Percentiles rank a stretch among this genome's conserved stretches.
Conservation (phyloP, 1,284 basidiomycete species). For the Phaffia rhodozyma region DNA sequence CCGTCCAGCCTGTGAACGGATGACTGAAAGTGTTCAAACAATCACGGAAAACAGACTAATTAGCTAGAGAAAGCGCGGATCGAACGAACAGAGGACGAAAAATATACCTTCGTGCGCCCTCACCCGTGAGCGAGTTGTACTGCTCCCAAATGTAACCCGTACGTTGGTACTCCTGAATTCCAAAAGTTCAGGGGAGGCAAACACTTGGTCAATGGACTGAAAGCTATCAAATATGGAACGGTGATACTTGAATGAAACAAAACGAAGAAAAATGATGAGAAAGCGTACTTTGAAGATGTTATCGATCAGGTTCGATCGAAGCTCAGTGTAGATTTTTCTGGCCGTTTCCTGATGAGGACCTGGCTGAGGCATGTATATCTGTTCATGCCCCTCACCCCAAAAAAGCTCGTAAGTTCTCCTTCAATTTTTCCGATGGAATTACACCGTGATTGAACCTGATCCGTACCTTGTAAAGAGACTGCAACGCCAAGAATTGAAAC, state of each 20-base stretch:
- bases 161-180: slow-evolving; percentile 63
- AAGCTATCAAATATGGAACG: background rate
- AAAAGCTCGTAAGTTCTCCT: background rate
- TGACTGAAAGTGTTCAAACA: slow-evolving; percentile 43
- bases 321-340: slow-evolving; percentile 59
- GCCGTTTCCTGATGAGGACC: slow-evolving; percentile 70
- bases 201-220: background rate
- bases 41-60: slow-evolving; percentile 12
- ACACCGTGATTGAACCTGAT: background rate
- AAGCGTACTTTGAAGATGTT: slow-evolving; percentile 66
- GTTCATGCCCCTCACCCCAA: background rate
- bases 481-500: slow-evolving; percentile 82
- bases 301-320: slow-evolving; percentile 67
- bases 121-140: slow-evolving; percentile 70
- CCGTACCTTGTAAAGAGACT: slow-evolving; percentile 59
- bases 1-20: slow-evolving; percentile 89
- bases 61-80: slow-evolving; percentile 25
- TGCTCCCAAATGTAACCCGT: slow-evolving; percentile 96
- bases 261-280: background rate
- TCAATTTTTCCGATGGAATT: slow-evolving; percentile 8
- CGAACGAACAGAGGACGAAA: slow-evolving; percentile 25
- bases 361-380: slow-evolving; percentile 65
- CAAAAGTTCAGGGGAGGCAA: background rate
- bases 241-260: background rate
- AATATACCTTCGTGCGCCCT: slow-evolving; percentile 64